These are phyloP conservation scores for Trypanosoma congolense DNA, from an alignment of 208 protist species.

Conservation along the genomic window DNA sequence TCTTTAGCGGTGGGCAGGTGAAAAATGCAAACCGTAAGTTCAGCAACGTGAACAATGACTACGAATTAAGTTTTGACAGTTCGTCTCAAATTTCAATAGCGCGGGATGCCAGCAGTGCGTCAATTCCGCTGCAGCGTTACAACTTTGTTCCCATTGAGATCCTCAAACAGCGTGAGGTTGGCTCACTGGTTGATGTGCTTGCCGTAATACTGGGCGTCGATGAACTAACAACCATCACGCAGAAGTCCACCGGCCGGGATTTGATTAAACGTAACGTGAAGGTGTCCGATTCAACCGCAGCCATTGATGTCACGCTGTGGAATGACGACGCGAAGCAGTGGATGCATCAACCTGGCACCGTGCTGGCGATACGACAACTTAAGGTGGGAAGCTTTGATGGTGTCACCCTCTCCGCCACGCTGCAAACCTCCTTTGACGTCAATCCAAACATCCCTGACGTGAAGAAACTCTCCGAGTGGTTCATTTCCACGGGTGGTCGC, in stretches of 20 bases:
- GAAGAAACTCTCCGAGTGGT: slow-evolving; percentile 85
- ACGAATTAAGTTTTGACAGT: slow-evolving; percentile 89
- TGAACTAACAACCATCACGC: slow-evolving; percentile 63
- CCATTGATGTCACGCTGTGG: slow-evolving; percentile 87
- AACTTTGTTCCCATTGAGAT: slow-evolving; percentile 87
- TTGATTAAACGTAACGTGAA: slow-evolving; percentile 79
- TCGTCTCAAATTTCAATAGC: slow-evolving; percentile 69
- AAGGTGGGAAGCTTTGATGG: slow-evolving; percentile 85
- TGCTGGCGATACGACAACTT: slow-evolving; percentile 79
- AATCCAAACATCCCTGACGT: slow-evolving; percentile 80
- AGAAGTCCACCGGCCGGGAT: slow-evolving; percentile 78
- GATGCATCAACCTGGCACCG: slow-evolving; percentile 50
- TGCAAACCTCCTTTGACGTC: slow-evolving; percentile 77
- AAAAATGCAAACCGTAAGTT: slow-evolving; percentile 90
- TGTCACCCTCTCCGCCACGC: slow-evolving; percentile 77
- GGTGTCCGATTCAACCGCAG: slow-evolving; percentile 70
- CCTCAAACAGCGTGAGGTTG: slow-evolving; percentile 84
- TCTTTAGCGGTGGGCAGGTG: slow-evolving; percentile 88
- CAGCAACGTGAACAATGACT: slow-evolving; percentile 91
- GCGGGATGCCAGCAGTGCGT: slow-evolving; percentile 30
- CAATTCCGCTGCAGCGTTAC: slow-evolving; percentile 76
- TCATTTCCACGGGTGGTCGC: slow-evolving; percentile 71
- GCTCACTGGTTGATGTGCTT: slow-evolving; percentile 80
- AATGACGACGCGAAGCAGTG: slow-evolving; percentile 81
- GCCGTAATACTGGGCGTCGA: slow-evolving; percentile 74